Conservation (phyloP, 148 eudicot genomes). For the Chenopodium quinoa region DNA sequence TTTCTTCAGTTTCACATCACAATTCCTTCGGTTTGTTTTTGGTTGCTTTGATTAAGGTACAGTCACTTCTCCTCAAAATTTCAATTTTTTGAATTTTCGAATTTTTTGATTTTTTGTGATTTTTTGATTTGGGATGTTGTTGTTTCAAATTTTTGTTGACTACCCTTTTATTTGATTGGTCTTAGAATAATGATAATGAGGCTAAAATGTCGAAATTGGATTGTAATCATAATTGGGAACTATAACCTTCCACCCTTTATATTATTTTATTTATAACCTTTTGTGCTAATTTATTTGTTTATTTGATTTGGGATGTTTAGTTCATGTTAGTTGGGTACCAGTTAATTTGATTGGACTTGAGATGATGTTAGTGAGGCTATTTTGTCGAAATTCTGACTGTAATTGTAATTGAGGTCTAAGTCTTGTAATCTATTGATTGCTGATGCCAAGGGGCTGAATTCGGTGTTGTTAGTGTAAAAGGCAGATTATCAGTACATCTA, state of each 20-base stretch:
- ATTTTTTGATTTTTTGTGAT: neutral
- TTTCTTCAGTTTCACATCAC: constrained; percentile 76
- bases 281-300: too few relatives aligned
- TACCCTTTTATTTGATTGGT: neutral
- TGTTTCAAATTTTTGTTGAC: neutral
- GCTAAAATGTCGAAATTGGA: neutral
- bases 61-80: neutral
- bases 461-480: neutral
- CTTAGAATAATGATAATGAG: neutral
- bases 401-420: neutral
- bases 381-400: too few relatives aligned
- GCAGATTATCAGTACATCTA: neutral
- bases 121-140: too few relatives aligned
- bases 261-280: too few relatives aligned
- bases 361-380: too few relatives aligned
- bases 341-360: too few relatives aligned
- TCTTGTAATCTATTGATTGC: neutral
- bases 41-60: constrained; percentile 68
- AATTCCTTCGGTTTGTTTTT: constrained; percentile 67
- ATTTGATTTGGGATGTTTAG: too few relatives aligned
- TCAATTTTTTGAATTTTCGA: neutral
- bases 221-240: neutral
- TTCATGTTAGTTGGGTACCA: too few relatives aligned
- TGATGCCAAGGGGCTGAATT: too few relatives aligned
- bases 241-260: too few relatives aligned